Conservation (phyloP, 768 basidiomycete species). For the Phylloporus rhodoxanthus region DNA sequence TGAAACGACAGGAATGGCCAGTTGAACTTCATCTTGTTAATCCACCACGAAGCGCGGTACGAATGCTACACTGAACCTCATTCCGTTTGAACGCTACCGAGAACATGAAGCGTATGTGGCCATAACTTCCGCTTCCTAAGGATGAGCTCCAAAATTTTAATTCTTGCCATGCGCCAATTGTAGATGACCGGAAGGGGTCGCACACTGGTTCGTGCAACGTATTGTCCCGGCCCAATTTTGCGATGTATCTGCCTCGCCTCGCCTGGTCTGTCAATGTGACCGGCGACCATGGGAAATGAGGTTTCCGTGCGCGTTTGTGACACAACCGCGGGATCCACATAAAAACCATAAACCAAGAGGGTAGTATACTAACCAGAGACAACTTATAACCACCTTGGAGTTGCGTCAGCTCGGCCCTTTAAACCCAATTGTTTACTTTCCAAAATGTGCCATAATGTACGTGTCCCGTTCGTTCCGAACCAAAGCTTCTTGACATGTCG, state of each 20-base stretch:
- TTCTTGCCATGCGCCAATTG: slow-evolving; percentile 6
- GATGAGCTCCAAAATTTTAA: slow-evolving; percentile 10
- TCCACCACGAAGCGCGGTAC: slow-evolving; percentile 13
- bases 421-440: slow-evolving; percentile 15
- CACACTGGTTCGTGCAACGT: slow-evolving; percentile 15
- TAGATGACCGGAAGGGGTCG: slow-evolving; percentile 10
- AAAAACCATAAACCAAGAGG: slow-evolving; percentile 20
- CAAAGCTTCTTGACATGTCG: neutral
- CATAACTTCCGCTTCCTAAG: neutral
- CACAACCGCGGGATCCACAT: slow-evolving; percentile 28
- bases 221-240: slow-evolving; percentile 17
- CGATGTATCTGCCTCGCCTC: slow-evolving; percentile 33
- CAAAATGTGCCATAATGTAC: slow-evolving; percentile 70
- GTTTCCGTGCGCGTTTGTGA: slow-evolving; percentile 35
- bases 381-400: slow-evolving; percentile 17
- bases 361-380: slow-evolving; percentile 11
- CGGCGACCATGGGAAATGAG: slow-evolving; percentile 33
- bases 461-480: slow-evolving; percentile 21
- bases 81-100: slow-evolving; percentile 1
- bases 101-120: neutral
- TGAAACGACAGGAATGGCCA: slow-evolving; percentile 15
- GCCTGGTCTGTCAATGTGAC: slow-evolving; percentile 29
- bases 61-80: slow-evolving; percentile 1
- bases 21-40: slow-evolving; percentile 11
- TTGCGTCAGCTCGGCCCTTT: slow-evolving; percentile 9